A percentile compares a stretch with the other conserved stretches of the same genome.
Conservation (phyloP, 129 eudicot species). For the Daucus carota region DNA sequence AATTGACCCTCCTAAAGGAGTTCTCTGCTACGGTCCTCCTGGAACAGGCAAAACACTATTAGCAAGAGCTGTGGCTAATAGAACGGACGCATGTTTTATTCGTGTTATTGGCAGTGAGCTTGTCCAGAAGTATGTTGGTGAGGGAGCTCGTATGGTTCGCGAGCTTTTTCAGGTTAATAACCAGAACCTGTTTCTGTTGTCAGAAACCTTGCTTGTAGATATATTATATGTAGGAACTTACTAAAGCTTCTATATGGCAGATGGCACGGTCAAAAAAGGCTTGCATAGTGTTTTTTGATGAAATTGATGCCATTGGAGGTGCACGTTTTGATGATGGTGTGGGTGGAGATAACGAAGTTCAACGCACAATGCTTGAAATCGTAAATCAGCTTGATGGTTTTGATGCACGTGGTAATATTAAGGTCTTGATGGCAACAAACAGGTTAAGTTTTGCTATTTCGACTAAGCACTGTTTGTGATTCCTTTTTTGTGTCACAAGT, state of each 20-base stretch:
- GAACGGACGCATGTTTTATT: slow-evolving; percentile 92
- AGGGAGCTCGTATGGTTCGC: slow-evolving; percentile 98
- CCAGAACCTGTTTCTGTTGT: background rate
- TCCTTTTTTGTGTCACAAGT: background rate
- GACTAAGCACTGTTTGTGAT: background rate
- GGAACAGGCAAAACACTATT: slow-evolving; percentile 95
- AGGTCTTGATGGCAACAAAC: slow-evolving; percentile 97
- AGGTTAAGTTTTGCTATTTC: slow-evolving; percentile 36
- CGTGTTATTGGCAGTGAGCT: slow-evolving; percentile 95
- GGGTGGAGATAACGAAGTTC: slow-evolving; percentile 98
- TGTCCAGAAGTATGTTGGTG: slow-evolving; percentile 94
- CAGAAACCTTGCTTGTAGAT: background rate
- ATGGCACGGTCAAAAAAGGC: slow-evolving; percentile 99
- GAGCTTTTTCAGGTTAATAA: slow-evolving; percentile 79
- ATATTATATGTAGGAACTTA: slow-evolving; percentile 2
- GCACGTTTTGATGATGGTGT: slow-evolving; percentile 92
- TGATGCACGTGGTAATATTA: slow-evolving; percentile 95
- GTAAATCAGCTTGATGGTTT: slow-evolving; percentile 98
- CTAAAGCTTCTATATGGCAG: slow-evolving; percentile 29
- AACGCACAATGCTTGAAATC: slow-evolving; percentile 96
- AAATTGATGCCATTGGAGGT: slow-evolving; percentile 97
- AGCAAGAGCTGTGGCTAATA: slow-evolving; percentile 94
- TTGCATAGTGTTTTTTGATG: slow-evolving; percentile 87
- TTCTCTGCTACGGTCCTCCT: slow-evolving; percentile 97
- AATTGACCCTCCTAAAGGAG: slow-evolving; percentile 98